These are phyloP conservation scores for Penicillium waksmanii DNA, from an alignment of 495 filamentous ascomycete species.

Conservation along the genomic window DNA sequence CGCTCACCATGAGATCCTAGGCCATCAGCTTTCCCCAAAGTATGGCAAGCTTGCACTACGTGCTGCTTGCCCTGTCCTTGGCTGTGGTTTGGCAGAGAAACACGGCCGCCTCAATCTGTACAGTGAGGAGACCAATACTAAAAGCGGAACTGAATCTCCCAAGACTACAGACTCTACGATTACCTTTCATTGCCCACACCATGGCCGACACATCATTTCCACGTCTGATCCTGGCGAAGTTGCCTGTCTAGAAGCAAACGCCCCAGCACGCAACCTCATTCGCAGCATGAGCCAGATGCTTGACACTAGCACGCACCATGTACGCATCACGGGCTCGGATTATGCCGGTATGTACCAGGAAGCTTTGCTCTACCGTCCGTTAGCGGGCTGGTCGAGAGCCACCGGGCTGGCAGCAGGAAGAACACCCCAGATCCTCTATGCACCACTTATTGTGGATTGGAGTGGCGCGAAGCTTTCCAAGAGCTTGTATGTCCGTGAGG, in stretches of 20 bases:
- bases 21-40: slow-evolving; percentile 29
- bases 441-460: slow-evolving; percentile 39
- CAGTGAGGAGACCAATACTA: not conserved
- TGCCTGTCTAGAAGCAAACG: slow-evolving; percentile 31
- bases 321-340: slow-evolving; percentile 33
- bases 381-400: slow-evolving; percentile 11
- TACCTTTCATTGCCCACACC: not conserved
- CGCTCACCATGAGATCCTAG: slow-evolving; percentile 9
- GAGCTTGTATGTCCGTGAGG: slow-evolving; percentile 30
- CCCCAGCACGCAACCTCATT: slow-evolving; percentile 28
- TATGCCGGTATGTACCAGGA: slow-evolving; percentile 37
- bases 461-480: slow-evolving; percentile 37
- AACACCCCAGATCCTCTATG: slow-evolving; percentile 20
- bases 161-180: not conserved
- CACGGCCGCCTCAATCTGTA: slow-evolving; percentile 17
- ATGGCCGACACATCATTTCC: not conserved
- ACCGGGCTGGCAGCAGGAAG: not conserved
- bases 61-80: slow-evolving; percentile 24
- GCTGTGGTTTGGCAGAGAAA: slow-evolving; percentile 30
- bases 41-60: slow-evolving; percentile 29
- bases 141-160: not conserved
- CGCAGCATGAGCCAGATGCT: slow-evolving; percentile 13
- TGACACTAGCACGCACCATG: slow-evolving; percentile 12
- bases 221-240: slow-evolving; percentile 7
- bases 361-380: slow-evolving; percentile 27